phyloP scores from a whole-genome alignment of 805 yeast species.

The Teunomyces atbi region DNA sequence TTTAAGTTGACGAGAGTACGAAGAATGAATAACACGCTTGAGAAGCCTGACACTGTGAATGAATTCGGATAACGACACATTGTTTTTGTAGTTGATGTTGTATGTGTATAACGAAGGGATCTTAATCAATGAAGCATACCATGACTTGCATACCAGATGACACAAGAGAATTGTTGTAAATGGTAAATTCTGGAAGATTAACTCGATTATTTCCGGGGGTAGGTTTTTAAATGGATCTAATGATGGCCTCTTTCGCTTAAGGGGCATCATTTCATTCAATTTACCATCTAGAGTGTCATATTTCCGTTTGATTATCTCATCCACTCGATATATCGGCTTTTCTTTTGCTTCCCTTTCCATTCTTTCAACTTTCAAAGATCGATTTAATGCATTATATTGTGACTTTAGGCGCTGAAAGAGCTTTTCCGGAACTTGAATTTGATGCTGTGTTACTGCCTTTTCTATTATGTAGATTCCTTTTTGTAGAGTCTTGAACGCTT shows the following conservation, averaged over 20 bases:
- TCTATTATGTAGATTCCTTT: constrained; percentile 39
- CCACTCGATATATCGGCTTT: constrained; percentile 16
- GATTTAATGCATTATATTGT: constrained; percentile 23
- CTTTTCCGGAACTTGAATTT: constrained; percentile 29
- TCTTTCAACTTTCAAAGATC: constrained; percentile 16
- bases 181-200: constrained; percentile 23
- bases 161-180: constrained; percentile 22
- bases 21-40: constrained; percentile 19
- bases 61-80: constrained; percentile 28
- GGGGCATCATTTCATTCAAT: neutral
- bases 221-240: constrained; percentile 28
- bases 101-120: constrained; percentile 26
- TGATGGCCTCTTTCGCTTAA: neutral
- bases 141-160: constrained; percentile 31
- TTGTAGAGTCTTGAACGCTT: constrained; percentile 37
- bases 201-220: constrained; percentile 29
- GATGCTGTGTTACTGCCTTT: constrained; percentile 23
- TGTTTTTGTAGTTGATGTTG: constrained; percentile 22
- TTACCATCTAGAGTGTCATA: neutral
- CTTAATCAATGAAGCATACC: constrained; percentile 28
- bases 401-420: constrained; percentile 26
- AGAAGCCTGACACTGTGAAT: constrained; percentile 26
- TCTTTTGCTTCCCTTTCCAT: neutral
- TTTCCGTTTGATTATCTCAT: constrained; percentile 4
- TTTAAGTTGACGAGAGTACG: constrained; percentile 16